Conservation (phyloP, 257 asterid genomes). For the Capsicum chinense region DNA sequence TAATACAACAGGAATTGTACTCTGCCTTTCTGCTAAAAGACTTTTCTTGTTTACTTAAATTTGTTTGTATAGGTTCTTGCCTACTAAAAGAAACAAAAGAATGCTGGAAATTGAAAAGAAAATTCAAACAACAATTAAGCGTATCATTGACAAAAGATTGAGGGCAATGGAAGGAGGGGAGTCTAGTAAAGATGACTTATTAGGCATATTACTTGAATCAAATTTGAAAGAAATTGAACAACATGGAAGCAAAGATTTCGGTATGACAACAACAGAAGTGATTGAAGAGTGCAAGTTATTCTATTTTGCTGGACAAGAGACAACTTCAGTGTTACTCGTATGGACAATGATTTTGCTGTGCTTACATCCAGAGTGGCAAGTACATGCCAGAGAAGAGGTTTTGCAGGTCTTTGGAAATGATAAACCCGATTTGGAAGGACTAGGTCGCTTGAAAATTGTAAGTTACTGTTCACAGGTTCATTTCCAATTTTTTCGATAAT, state of each 20-base stretch:
- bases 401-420: slow-evolving; percentile 40
- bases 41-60: not conserved
- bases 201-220: slow-evolving; percentile 37
- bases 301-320: slow-evolving; percentile 65
- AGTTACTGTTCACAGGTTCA: slow-evolving; percentile 14
- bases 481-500: not conserved
- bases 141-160: slow-evolving; percentile 43
- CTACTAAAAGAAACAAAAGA: slow-evolving; percentile 50
- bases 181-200: slow-evolving; percentile 16
- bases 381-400: slow-evolving; percentile 43
- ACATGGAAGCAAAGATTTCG: slow-evolving; percentile 15
- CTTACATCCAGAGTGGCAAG: slow-evolving; percentile 43
- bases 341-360: slow-evolving; percentile 60
- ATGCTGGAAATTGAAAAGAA: slow-evolving; percentile 28
- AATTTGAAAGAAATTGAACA: slow-evolving; percentile 33
- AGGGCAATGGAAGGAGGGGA: slow-evolving; percentile 39
- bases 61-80: slow-evolving; percentile 36
- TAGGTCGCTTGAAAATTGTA: slow-evolving; percentile 45
- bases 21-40: not conserved
- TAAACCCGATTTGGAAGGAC: slow-evolving; percentile 38
- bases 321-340: slow-evolving; percentile 52
- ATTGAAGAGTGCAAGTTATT: slow-evolving; percentile 63
- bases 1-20: not conserved
- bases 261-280: slow-evolving; percentile 32
- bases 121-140: slow-evolving; percentile 34